Evolutionary conservation across 2,329 filamentous ascomycete species (phyloP).

Genomic region (Cadophora luteo-olivacea): DNA sequence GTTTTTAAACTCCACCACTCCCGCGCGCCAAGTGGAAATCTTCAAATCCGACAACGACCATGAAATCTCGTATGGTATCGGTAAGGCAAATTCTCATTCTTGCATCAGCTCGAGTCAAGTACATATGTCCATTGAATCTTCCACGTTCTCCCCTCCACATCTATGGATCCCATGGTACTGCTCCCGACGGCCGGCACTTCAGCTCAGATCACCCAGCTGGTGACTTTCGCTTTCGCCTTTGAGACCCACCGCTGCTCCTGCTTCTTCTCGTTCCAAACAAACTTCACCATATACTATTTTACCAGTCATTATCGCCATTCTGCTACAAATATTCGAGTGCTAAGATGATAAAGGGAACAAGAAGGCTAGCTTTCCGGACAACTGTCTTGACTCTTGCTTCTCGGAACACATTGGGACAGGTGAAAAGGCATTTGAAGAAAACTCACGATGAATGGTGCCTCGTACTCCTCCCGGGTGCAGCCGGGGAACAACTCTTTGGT

Average conservation of each 20-base stretch:
- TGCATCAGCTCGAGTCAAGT: not conserved
- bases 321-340: not conserved
- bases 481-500: not conserved
- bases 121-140: not conserved
- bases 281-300: not conserved
- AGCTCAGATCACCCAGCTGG: not conserved
- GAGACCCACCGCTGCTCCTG: not conserved
- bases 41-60: not conserved
- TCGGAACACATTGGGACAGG: not conserved
- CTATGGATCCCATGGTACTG: not conserved
- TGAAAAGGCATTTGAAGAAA: not conserved
- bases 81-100: not conserved
- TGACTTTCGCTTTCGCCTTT: slow-evolving; percentile 5
- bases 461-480: not conserved
- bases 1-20: slow-evolving; percentile 14
- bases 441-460: not conserved
- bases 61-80: not conserved
- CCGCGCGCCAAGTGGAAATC: slow-evolving; percentile 11
- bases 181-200: not conserved
- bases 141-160: not conserved
- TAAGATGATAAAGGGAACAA: not conserved
- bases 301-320: not conserved
- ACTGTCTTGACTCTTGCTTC: not conserved
- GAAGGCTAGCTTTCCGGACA: not conserved
- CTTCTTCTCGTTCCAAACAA: not conserved